Base-by-base conservation (phyloP, 2,329 filamentous ascomycete species). In the Pseudogymnoascus pannorum region DNA sequence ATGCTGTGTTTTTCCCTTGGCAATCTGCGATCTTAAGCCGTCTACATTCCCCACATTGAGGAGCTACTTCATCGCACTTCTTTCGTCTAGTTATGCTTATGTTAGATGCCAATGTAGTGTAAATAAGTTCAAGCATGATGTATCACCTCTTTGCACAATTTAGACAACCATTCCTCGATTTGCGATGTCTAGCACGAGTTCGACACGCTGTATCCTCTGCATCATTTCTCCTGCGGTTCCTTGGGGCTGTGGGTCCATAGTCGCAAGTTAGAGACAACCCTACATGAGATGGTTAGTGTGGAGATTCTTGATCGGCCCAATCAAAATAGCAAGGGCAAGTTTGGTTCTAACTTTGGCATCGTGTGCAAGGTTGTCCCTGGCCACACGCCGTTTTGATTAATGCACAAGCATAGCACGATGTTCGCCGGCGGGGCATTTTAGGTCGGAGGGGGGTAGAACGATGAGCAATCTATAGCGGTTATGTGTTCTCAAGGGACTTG, bases 51-150 rank as follows among this genome's bases (percentile, higher is more conserved):
- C 59, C 59, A 18, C 59, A 61, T 58, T 18, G 48, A 20, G 59
- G 59, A 29, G 24, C 36, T 26, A 29, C 20, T 20, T 61, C 59
- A 38, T 61, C 40, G 33, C 59, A 61, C 42, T 61, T 61, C 33
- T 61, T 61, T 29, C 59, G 42, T 54, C 59, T 33, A 33, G 40
- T n/a, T 18, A 38, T 38, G 35, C 5, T 38, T 38, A 5, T 38
- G 35, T 38, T 18, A 38, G 35, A 38, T 18, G 35, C 35, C 35
- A 38, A 38, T 18, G 35, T 38, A 9, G 35, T 38, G 54, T 20
- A 44, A 44, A 44, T 44, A 31, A 59, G 57, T 36, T 18, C 8
- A 24, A 24, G 26, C 11, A 22, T 48, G 16, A 16, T 38, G 7
- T 4, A n/a, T 44, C 33, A 60, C 58, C 58, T 42, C 14, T 22